phyloP scores from a whole-genome alignment of 495 filamentous ascomycete genomes.

The Hypoxylon fragiforme region DNA sequence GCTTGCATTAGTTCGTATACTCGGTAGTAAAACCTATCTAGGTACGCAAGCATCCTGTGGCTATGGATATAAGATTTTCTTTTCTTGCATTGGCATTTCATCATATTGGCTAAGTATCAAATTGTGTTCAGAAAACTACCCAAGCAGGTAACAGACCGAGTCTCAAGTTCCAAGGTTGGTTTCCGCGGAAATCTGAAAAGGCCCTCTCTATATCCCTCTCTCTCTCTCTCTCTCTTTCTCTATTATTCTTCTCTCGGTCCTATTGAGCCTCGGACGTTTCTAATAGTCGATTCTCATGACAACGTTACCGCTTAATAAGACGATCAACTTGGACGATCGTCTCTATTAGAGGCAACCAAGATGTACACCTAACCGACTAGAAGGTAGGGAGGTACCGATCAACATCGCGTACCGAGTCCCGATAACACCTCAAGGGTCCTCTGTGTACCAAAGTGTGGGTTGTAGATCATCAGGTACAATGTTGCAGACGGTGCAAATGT shows the following conservation, averaged over 20 bases:
- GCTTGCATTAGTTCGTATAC: conserved; percentile 20
- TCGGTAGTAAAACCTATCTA: neutral
- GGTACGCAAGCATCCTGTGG: conserved; percentile 14
- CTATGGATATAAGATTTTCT: conserved; percentile 15
- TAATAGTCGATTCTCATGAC: conserved; percentile 2
- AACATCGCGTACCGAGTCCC: neutral
- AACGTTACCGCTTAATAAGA: conserved; percentile 9
- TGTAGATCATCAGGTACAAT: conserved; percentile 19
- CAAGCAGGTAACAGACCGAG: neutral
- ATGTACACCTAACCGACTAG: no score
- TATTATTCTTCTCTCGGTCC: neutral
- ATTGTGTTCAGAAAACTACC: conserved; percentile 9
- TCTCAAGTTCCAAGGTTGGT: neutral
- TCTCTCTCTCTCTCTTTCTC: no score
- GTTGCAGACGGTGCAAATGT: no score
- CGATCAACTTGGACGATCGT: neutral
- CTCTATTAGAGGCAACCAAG: conserved; percentile 22
- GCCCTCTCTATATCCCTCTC: no score
- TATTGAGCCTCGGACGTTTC: neutral
- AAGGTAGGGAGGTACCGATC: no score
- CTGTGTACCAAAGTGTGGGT: no score
- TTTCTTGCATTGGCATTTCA: neutral
- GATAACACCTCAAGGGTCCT: no score
- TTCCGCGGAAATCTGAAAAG: conserved; percentile 13
- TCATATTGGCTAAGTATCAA: conserved; percentile 1